phyloP scores from a whole-genome alignment of 176 grass and related monocot genomes.

The Dendrocalamus sinicus region DNA sequence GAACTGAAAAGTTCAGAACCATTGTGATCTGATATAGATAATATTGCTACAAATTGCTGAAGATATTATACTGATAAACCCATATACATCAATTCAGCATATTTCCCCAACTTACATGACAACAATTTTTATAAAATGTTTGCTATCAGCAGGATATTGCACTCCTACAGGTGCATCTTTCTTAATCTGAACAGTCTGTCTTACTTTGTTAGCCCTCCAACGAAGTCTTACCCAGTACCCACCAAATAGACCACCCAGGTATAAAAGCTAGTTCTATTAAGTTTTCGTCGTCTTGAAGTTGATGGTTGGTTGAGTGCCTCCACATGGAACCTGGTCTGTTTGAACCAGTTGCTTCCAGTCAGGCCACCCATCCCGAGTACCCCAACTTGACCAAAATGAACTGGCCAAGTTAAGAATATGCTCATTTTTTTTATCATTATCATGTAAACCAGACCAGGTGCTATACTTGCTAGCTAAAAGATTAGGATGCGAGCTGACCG shows the following conservation, averaged over 20 bases:
- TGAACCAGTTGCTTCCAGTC: background rate
- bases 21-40: background rate
- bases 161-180: background rate
- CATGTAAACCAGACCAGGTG: background rate
- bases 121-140: background rate
- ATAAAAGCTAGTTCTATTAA: background rate
- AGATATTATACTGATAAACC: background rate
- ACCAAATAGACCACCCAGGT: background rate
- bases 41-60: background rate
- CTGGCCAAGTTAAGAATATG: slow-evolving; percentile 16
- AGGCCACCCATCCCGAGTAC: background rate
- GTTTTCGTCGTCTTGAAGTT: background rate
- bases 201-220: background rate
- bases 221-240: background rate
- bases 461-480: background rate
- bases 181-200: background rate
- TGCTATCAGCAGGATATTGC: background rate
- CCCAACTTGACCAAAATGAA: background rate
- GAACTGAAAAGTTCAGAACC: slow-evolving; percentile 9
- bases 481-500: background rate
- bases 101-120: background rate
- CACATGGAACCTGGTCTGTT: background rate
- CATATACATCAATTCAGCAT: background rate
- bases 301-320: background rate
- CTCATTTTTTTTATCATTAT: background rate